phyloP scores from a whole-genome alignment of 2,329 filamentous ascomycete species.

The Trichoderma atroviride region DNA sequence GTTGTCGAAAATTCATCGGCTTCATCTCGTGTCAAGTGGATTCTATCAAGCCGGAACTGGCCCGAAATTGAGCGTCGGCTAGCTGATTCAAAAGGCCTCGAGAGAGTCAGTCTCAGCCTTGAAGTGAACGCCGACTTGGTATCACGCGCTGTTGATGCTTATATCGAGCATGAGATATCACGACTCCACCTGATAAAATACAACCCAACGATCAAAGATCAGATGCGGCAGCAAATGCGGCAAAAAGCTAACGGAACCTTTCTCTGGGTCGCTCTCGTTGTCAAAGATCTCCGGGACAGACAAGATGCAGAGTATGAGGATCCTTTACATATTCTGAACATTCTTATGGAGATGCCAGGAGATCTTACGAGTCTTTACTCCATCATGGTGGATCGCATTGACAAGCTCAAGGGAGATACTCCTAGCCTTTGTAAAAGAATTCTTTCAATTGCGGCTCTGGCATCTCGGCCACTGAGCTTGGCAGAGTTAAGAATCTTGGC shows the following conservation, averaged over 20 bases:
- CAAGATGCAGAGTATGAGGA: background rate
- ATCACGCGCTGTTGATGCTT: slow-evolving; percentile 12
- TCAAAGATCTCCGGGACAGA: slow-evolving; percentile 11
- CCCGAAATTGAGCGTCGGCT: slow-evolving; percentile 28
- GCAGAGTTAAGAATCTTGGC: background rate
- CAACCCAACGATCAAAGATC: slow-evolving; percentile 14
- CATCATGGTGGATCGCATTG: background rate
- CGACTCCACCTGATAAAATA: background rate
- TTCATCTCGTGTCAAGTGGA: background rate
- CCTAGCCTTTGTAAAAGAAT: background rate
- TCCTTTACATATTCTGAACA: background rate
- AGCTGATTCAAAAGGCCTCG: background rate
- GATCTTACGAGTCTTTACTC: background rate
- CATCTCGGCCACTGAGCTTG: background rate
- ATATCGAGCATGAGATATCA: background rate
- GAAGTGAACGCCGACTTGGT: slow-evolving; percentile 33
- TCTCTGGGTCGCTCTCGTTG: slow-evolving; percentile 33
- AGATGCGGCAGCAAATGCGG: slow-evolving; percentile 29
- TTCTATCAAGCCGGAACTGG: slow-evolving; percentile 21
- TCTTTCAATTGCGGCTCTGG: background rate
- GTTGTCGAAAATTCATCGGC: background rate
- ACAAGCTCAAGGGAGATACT: background rate
- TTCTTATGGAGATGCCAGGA: background rate
- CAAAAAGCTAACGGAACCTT: slow-evolving; percentile 42
- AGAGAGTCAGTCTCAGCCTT: background rate